Base-by-base conservation (phyloP, 23 red algal species). In the Gracilaria vermiculophylla region DNA sequence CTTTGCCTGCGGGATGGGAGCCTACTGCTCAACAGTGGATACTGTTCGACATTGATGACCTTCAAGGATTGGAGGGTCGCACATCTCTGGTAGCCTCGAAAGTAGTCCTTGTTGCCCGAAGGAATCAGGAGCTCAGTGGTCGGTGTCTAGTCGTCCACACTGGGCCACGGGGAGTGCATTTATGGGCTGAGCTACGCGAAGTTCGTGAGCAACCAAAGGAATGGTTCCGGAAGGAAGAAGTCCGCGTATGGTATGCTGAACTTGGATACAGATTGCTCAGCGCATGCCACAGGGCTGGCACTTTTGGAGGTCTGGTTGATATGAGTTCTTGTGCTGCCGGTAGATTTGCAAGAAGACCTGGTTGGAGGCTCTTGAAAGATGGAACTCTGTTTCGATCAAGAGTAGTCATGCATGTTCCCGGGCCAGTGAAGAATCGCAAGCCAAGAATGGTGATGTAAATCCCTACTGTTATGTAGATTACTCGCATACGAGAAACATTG, bases 131-230 rank as follows among this genome's bases (percentile, higher is more conserved):
- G 78, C 53, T 95, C 28, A 85, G 77, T 17, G 92, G 92, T 25
- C 57, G 83, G 9, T 85, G 77, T 20, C 25, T 91, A 34, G 85
- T 95, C n/a, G 50, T 95, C 28, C 84, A 71, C 28, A 83, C 92
- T 15, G 92, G 92, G 28, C 92, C 92, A 2, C 24, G 15, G 1
- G 92, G 84, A 3, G 41, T 95, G 50, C 92, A 95, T 52, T 29
- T 95, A 9, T 95, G 92, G 92, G 85, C 78, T 40, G 83, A 95
- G 70, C 41, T 95, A 58, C 85, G 92, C 4, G 92, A 95, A 42
- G 66, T 79, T 8, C 77, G 92, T n/a, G 21, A 57, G 17, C 50
- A 83, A 10, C 84, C 92, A 17, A 42, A 62, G 15, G 48, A 44
- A 5, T 95, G 92, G 92, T 90, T 95, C 66, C 67, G 65, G 20